Percentiles rank a stretch among this genome's conserved stretches.
Evolutionary conservation across 1,284 basidiomycete species (phyloP).

Genomic region (Ceratobasidium sp.): DNA sequence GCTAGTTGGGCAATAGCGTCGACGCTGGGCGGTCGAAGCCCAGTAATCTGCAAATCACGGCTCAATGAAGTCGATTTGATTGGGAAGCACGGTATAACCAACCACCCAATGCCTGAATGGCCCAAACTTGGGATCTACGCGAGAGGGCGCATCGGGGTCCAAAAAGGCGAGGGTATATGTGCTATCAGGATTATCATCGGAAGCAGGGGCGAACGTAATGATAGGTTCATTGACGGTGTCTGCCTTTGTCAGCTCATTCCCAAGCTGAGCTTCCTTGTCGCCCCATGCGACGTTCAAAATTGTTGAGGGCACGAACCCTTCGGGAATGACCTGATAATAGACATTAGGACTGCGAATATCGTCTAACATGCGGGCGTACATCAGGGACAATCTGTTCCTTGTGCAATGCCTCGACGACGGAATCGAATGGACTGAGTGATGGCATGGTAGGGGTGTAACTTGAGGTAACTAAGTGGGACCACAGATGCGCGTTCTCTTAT

Average conservation of each 20-base stretch:
- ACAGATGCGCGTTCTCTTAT: slow-evolving; percentile 2
- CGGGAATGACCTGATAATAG: slow-evolving; percentile 51
- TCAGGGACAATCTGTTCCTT: slow-evolving; percentile 61
- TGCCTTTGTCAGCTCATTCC: slow-evolving; percentile 57
- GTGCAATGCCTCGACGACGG: slow-evolving; percentile 54
- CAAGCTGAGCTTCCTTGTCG: slow-evolving; percentile 58
- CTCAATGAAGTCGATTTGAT: background rate
- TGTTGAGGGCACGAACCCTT: slow-evolving; percentile 54
- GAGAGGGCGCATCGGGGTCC: slow-evolving; percentile 71
- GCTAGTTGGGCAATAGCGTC: slow-evolving; percentile 55
- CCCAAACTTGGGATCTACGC: slow-evolving; percentile 60
- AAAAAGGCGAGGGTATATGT: slow-evolving; percentile 68
- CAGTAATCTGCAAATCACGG: slow-evolving; percentile 57
- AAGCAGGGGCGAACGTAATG: slow-evolving; percentile 54
- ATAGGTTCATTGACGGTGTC: slow-evolving; percentile 61
- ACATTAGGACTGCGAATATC: background rate
- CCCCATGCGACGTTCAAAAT: slow-evolving; percentile 61
- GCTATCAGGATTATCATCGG: slow-evolving; percentile 48
- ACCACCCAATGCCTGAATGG: slow-evolving; percentile 73
- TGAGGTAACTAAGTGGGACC: background rate
- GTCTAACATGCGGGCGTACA: slow-evolving; percentile 47
- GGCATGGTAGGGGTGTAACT: slow-evolving; percentile 12
- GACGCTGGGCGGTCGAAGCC: slow-evolving; percentile 58
- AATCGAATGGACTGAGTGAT: slow-evolving; percentile 40
- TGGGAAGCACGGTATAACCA: slow-evolving; percentile 47